Evolutionary conservation across 2,329 filamentous ascomycete genomes (phyloP), one percentile per base, ranked within the genome.

Genomic region (Fusarium brachygibbosum): DNA sequence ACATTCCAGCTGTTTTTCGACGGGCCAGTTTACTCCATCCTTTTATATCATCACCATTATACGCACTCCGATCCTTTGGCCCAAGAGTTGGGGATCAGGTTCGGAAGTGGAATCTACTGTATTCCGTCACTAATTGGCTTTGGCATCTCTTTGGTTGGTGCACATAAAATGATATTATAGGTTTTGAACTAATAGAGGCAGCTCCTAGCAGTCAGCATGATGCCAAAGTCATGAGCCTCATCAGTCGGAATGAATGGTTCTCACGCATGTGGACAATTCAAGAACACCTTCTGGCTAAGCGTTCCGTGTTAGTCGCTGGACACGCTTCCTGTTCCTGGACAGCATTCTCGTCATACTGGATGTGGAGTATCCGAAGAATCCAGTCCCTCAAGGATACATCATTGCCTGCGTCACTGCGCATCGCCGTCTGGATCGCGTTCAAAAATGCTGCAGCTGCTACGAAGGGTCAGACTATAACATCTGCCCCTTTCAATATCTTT

Each of bases 11-110:
- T 12, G 65, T 66, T 2, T 65, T 66, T 13, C 53, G 38, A 17
- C 42, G 50, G 10, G 67, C 53, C 28, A 63, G 23, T 10, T 35
- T 49, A 45, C 19, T 88, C 83, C 83, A 84, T 31, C 64, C 64
- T 1, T 67, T 67, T 44, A 64, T 60, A 12, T 67, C 60, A 10
- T 67, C 60, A 5, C 64, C 64, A 23, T 19, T 67, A 14, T 67
- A 60, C 7, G 46, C 52, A 13, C 37, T 67, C 14, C 60, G 64
- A 14, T 60, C 64, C 0, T 67, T 67, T 23, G 64, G 64, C 1
- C 64, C 64, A 2, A 61, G 49, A 19, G 51, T 67, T 11, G 64
- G 64, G 34, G 60, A 67, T 25, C 60, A 67, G 8, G 55, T 64
- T 23, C 52, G 64, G n/a, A 67, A 67, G 53, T 67, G 64, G 60